Percentiles rank a stretch among this genome's conserved stretches.
Conservation (phyloP, 2,329 filamentous ascomycete genomes). For the Phyllosticta ampelicida region DNA sequence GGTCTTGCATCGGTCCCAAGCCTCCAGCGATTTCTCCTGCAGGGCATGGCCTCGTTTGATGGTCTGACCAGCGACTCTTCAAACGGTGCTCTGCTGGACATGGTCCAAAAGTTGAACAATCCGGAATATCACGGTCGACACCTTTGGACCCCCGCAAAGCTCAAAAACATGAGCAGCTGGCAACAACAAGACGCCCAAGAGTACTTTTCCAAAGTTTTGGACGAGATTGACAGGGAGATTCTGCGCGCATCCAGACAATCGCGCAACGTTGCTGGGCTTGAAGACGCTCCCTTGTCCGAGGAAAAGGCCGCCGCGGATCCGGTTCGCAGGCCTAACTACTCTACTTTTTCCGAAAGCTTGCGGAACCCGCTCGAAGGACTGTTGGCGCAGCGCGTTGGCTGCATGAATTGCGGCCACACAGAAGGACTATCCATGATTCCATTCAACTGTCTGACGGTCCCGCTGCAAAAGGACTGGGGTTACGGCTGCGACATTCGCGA, state of each 20-base stretch:
- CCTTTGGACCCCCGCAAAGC: constrained; percentile 67
- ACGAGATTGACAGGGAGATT: constrained; percentile 72
- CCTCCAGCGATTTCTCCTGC: constrained; percentile 53
- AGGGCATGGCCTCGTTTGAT: constrained; percentile 21
- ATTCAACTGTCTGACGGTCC: constrained; percentile 87
- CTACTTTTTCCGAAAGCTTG: constrained; percentile 19
- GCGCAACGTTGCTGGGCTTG: constrained; percentile 14
- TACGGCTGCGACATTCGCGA: constrained; percentile 67
- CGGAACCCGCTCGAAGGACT: constrained; percentile 80
- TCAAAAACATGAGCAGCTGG: constrained; percentile 91
- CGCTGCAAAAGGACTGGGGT: constrained; percentile 53
- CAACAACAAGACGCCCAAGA: constrained; percentile 97
- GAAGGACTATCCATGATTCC: constrained; percentile 84
- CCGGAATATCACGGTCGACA: constrained; percentile 60
- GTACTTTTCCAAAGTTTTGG: constrained; percentile 84
- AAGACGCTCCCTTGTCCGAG: background rate
- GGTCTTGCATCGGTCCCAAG: constrained; percentile 61
- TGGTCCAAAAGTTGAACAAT: constrained; percentile 62
- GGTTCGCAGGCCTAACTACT: background rate
- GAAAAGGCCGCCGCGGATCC: constrained; percentile 1
- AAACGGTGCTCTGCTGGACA: constrained; percentile 47
- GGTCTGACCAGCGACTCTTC: constrained; percentile 33
- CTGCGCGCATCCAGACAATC: constrained; percentile 34
- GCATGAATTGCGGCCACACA: constrained; percentile 72
- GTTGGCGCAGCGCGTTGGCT: constrained; percentile 79